Conservation (phyloP, 805 yeast genomes). For the Teunomyces tritomae region DNA sequence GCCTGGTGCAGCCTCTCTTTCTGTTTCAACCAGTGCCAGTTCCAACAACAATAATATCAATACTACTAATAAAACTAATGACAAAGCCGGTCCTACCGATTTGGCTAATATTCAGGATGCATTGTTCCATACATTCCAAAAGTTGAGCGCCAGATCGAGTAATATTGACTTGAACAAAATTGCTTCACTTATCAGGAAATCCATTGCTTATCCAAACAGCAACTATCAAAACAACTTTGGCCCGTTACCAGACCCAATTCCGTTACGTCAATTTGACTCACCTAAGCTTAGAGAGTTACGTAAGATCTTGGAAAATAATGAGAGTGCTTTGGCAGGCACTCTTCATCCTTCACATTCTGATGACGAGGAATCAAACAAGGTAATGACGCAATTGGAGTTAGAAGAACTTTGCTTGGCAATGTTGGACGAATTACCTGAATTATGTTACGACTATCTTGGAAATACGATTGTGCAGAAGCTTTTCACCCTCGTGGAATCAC, state of each 20-base stretch:
- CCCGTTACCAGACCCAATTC: constrained; percentile 71
- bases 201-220: constrained; percentile 37
- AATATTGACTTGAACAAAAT: constrained; percentile 37
- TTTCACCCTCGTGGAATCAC: constrained; percentile 64
- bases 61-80: neutral
- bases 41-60: neutral
- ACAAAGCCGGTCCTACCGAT: constrained; percentile 19
- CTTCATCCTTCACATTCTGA: constrained; percentile 3
- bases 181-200: constrained; percentile 41
- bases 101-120: constrained; percentile 20
- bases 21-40: constrained; percentile 1
- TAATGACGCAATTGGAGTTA: constrained; percentile 53
- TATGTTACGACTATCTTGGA: constrained; percentile 90
- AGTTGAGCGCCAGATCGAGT: constrained; percentile 15
- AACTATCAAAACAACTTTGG: constrained; percentile 59
- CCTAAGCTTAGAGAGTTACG: constrained; percentile 85
- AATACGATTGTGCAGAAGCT: constrained; percentile 93
- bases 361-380: constrained; percentile 11
- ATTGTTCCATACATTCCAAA: constrained; percentile 16
- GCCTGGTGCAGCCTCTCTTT: neutral
- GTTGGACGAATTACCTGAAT: constrained; percentile 84
- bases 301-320: constrained; percentile 47
- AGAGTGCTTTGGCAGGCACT: constrained; percentile 12
- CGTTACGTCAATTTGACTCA: constrained; percentile 76
- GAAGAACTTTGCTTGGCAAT: constrained; percentile 82